Conservation (phyloP, 2,329 filamentous ascomycete species). For the Aaosphaeria pasadenensis region DNA sequence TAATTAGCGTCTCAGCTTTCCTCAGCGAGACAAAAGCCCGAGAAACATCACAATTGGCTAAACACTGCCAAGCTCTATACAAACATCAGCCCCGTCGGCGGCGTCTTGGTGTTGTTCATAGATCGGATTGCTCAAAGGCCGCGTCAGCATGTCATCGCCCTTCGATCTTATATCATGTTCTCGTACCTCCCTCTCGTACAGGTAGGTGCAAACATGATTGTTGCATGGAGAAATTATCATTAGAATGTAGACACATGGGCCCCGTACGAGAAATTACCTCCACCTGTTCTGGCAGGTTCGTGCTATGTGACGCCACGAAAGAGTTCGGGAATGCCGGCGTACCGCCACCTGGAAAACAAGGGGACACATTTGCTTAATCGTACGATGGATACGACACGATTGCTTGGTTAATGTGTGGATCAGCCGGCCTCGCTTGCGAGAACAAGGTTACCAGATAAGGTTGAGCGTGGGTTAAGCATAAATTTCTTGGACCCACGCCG, state of each 20-base stretch:
- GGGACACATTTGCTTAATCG: background rate
- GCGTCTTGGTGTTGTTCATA: slow-evolving; percentile 8
- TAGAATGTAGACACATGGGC: background rate
- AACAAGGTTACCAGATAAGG: slow-evolving; percentile 30
- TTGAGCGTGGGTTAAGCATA: slow-evolving; percentile 37
- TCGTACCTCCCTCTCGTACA: no score
- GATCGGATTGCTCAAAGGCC: slow-evolving; percentile 21
- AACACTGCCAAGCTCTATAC: slow-evolving; percentile 11
- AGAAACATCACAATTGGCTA: slow-evolving; percentile 23
- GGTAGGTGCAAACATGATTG: slow-evolving; percentile 1
- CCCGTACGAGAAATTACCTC: background rate
- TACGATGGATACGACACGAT: slow-evolving; percentile 10
- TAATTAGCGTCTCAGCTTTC: slow-evolving; percentile 27
- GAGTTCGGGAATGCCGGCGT: background rate
- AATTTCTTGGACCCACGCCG: slow-evolving; percentile 24
- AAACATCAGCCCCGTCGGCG: slow-evolving; percentile 10
- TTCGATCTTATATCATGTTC: no score
- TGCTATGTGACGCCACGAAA: background rate
- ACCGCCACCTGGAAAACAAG: background rate
- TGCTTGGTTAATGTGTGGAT: slow-evolving; percentile 6
- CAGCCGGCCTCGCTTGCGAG: slow-evolving; percentile 24
- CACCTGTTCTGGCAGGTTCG: background rate
- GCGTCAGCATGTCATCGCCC: slow-evolving; percentile 22
- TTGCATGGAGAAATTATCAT: slow-evolving; percentile 1
- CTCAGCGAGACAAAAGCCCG: slow-evolving; percentile 30